Evolutionary conservation across 768 basidiomycete species (phyloP).

Genomic region (Lentinula lateritia): DNA sequence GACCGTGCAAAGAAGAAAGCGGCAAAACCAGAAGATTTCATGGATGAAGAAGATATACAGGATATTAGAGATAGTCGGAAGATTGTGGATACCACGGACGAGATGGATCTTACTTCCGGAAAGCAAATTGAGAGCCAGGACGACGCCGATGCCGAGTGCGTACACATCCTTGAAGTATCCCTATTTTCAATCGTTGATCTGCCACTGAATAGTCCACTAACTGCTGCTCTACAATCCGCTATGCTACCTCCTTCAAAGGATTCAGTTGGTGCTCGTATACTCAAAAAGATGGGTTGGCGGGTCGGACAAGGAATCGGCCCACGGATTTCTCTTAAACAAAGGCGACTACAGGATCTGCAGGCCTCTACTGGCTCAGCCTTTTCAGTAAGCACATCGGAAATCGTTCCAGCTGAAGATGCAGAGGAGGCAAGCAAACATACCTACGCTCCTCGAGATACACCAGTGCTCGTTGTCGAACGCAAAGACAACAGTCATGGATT

Average conservation of each 20-base stretch:
- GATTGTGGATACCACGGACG: constrained; percentile 75
- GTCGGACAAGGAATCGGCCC: constrained; percentile 92
- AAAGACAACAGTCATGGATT: constrained; percentile 81
- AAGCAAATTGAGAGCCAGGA: constrained; percentile 40
- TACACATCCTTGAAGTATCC: constrained; percentile 8
- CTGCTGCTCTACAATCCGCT: constrained; percentile 54
- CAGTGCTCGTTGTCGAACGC: constrained; percentile 50
- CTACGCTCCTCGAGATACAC: constrained; percentile 80
- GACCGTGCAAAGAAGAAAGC: constrained; percentile 64
- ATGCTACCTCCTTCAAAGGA: constrained; percentile 73
- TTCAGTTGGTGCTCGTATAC: constrained; percentile 77
- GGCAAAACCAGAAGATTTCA: constrained; percentile 84
- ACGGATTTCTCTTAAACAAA: constrained; percentile 71
- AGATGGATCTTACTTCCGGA: constrained; percentile 63
- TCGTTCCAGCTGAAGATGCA: constrained; percentile 50
- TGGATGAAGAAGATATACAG: constrained; percentile 97
- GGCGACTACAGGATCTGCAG: constrained; percentile 64
- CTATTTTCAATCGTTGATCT: too few relatives aligned
- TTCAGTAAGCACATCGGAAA: constrained; percentile 21
- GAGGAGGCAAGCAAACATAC: constrained; percentile 84
- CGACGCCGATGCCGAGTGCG: constrained; percentile 32
- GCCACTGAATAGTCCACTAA: constrained; percentile 44
- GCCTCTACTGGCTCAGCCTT: constrained; percentile 24
- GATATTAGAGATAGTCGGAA: constrained; percentile 70
- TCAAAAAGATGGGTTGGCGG: constrained; percentile 96